phyloP scores from a whole-genome alignment of 2,329 filamentous ascomycete genomes.

The Pyrenophora graminea region DNA sequence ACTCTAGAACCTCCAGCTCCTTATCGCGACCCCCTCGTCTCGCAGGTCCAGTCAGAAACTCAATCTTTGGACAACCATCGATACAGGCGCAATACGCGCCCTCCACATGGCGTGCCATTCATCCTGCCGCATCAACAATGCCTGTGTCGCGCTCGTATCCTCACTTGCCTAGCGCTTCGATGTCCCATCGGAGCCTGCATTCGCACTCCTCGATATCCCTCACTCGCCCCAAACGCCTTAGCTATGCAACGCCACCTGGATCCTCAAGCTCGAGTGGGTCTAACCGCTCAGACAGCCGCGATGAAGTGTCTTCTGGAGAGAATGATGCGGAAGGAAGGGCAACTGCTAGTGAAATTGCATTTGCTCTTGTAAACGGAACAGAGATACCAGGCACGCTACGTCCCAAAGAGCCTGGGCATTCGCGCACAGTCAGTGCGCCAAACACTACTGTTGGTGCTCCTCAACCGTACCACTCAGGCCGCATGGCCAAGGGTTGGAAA shows the following conservation, averaged over 20 bases:
- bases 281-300: conserved; percentile 18
- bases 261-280: conserved; percentile 33
- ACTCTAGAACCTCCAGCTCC: conserved; percentile 15
- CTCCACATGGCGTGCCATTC: conserved; percentile 40
- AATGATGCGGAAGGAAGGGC: conserved; percentile 11
- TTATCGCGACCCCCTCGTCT: conserved; percentile 27
- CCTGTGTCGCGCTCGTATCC: conserved; percentile 27
- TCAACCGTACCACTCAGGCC: neutral
- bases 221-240: conserved; percentile 38
- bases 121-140: conserved; percentile 30
- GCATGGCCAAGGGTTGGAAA: conserved; percentile 26
- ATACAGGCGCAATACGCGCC: conserved; percentile 36
- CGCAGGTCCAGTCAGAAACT: conserved; percentile 18
- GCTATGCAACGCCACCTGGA: conserved; percentile 24
- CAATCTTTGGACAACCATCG: conserved; percentile 30
- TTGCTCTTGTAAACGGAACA: conserved; percentile 29
- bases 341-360: conserved; percentile 24
- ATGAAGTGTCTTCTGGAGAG: conserved; percentile 7
- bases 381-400: conserved; percentile 21
- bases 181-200: conserved; percentile 27
- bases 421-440: conserved; percentile 24
- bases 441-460: conserved; percentile 11
- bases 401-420: conserved; percentile 6
- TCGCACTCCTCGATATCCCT: conserved; percentile 37
- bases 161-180: conserved; percentile 20